Evolutionary conservation across 805 yeast genomes (phyloP).

Genomic region (Tetrapisispora namnaoensis): DNA sequence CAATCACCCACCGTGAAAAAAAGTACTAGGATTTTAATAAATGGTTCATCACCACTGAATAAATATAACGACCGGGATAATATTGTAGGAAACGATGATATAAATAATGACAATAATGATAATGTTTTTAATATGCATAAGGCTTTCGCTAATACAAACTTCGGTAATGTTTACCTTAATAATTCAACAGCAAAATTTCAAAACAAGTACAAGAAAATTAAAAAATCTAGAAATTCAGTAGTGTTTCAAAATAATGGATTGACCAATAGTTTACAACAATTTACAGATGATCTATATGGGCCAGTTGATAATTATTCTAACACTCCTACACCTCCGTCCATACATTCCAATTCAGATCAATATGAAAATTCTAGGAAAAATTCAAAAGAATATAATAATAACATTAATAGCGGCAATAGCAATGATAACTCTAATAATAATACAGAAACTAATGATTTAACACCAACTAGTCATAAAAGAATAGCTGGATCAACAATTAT

Average conservation of each 20-base stretch:
- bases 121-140: background rate
- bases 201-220: constrained; percentile 18
- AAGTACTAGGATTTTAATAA: constrained; percentile 10
- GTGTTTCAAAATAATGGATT: constrained; percentile 23
- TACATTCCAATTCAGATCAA: background rate
- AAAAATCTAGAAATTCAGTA: constrained; percentile 21
- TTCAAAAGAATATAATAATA: background rate
- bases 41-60: constrained; percentile 15
- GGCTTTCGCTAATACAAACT: background rate
- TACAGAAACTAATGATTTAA: background rate
- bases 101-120: background rate
- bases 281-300: constrained; percentile 30
- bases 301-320: constrained; percentile 5
- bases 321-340: constrained; percentile 2
- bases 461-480: constrained; percentile 2
- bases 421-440: background rate
- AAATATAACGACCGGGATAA: background rate
- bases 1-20: constrained; percentile 14
- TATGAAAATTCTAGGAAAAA: background rate
- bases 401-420: no score
- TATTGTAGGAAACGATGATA: background rate
- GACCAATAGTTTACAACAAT: constrained; percentile 26
- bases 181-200: constrained; percentile 9
- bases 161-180: constrained; percentile 3
- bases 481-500: background rate